Evolutionary conservation across 1,139 yeast genomes (phyloP).

Genomic region (Geotrichum candidum): DNA sequence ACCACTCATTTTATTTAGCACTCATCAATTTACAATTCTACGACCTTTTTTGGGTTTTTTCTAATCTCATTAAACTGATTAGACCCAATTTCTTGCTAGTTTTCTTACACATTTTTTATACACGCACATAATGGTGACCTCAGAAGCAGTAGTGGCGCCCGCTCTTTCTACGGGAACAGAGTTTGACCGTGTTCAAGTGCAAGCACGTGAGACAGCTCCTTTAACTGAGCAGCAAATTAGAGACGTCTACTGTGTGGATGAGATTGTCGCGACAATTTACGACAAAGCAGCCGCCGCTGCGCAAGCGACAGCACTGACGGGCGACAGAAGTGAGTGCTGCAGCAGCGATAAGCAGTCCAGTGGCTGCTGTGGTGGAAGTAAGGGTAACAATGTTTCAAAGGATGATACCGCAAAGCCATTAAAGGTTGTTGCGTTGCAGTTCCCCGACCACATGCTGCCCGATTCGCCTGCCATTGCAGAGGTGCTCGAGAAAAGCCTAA

Average conservation of each 20-base stretch:
- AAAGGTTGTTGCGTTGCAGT: slow-evolving; percentile 70
- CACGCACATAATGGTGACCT: background rate
- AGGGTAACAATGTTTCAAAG: background rate
- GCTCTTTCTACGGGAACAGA: slow-evolving; percentile 38
- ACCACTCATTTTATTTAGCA: background rate
- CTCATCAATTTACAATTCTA: background rate
- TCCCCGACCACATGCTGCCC: slow-evolving; percentile 73
- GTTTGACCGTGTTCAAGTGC: slow-evolving; percentile 45
- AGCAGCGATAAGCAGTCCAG: slow-evolving; percentile 33
- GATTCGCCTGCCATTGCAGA: slow-evolving; percentile 70
- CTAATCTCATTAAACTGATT: background rate
- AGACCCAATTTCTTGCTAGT: background rate
- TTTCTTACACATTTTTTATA: background rate
- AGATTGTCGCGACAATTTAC: slow-evolving; percentile 25
- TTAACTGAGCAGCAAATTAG: slow-evolving; percentile 35
- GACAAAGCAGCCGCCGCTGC: background rate
- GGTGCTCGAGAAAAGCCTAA: slow-evolving; percentile 39
- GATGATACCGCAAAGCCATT: slow-evolving; percentile 22
- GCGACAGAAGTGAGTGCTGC: slow-evolving; percentile 50
- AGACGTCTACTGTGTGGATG: slow-evolving; percentile 34
- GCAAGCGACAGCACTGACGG: slow-evolving; percentile 31
- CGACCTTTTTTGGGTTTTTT: background rate
- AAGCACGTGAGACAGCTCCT: slow-evolving; percentile 32
- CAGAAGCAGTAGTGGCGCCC: slow-evolving; percentile 2
- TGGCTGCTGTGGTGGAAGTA: slow-evolving; percentile 30